A percentile compares a stretch with the other conserved stretches of the same genome.
Evolutionary conservation across 805 yeast species (phyloP).

Genomic region (Zygotorulaspora sp.): DNA sequence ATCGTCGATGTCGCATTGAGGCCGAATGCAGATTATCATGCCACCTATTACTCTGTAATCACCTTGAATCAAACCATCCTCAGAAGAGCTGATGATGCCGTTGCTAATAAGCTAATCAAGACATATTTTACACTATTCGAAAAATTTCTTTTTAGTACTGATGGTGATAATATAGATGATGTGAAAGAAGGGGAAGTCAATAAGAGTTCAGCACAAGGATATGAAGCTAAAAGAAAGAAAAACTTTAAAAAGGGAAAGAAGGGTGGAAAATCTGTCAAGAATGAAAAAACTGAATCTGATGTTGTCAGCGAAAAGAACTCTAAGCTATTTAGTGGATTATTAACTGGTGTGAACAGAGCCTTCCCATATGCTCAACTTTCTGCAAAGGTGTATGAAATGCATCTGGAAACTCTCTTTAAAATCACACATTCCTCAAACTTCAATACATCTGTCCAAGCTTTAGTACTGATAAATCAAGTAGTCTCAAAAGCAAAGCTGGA

Average conservation of each 20-base stretch:
- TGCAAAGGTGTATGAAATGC: slow-evolving; percentile 62
- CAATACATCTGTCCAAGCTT: slow-evolving; percentile 89
- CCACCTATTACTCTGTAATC: slow-evolving; percentile 80
- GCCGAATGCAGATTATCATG: slow-evolving; percentile 73
- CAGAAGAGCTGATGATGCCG: slow-evolving; percentile 66
- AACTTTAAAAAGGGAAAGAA: slow-evolving; percentile 77
- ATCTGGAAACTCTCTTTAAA: slow-evolving; percentile 76
- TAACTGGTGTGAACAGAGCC: slow-evolving; percentile 94
- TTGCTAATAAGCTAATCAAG: slow-evolving; percentile 78
- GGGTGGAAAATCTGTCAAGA: slow-evolving; percentile 77
- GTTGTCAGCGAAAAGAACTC: slow-evolving; percentile 73
- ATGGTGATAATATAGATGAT: slow-evolving; percentile 41
- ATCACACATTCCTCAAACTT: slow-evolving; percentile 93
- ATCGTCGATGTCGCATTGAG: slow-evolving; percentile 77
- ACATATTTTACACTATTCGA: slow-evolving; percentile 86
- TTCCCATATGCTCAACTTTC: slow-evolving; percentile 85
- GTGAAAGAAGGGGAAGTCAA: slow-evolving; percentile 38
- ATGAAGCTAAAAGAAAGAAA: slow-evolving; percentile 65
- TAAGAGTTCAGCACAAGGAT: slow-evolving; percentile 35
- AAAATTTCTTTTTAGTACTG: slow-evolving; percentile 68
- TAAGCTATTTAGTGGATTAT: slow-evolving; percentile 79
- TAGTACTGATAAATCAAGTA: slow-evolving; percentile 79
- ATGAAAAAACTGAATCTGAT: slow-evolving; percentile 58
- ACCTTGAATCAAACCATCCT: slow-evolving; percentile 91
- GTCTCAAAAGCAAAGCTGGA: slow-evolving; percentile 54